Evolutionary conservation across 345 rosid genomes (phyloP).

Genomic region (Acer yangbiense): DNA sequence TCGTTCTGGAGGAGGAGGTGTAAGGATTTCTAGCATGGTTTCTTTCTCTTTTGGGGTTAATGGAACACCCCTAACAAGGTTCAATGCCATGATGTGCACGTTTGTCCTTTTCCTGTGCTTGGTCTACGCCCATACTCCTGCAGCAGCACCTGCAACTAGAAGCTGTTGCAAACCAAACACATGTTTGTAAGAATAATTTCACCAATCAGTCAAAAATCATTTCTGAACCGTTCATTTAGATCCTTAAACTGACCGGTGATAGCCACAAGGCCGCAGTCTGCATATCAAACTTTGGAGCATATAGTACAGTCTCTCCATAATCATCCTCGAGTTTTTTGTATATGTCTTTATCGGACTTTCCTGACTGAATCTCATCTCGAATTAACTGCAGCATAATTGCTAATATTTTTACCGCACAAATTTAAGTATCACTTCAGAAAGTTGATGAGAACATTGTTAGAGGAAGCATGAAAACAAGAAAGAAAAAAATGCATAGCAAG

Average conservation of each 20-base stretch:
- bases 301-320: constrained; percentile 93
- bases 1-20: constrained; percentile 64
- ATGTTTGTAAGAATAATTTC: constrained; percentile 19
- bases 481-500: not conserved
- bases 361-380: constrained; percentile 83
- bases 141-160: constrained; percentile 66
- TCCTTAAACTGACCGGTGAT: constrained; percentile 65
- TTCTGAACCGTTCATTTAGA: not conserved
- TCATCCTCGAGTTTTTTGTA: constrained; percentile 90
- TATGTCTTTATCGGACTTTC: constrained; percentile 90
- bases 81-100: constrained; percentile 83
- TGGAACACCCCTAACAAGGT: constrained; percentile 80
- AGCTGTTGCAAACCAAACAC: constrained; percentile 36
- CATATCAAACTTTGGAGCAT: constrained; percentile 86
- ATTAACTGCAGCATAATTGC: constrained; percentile 59
- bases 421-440: not conserved
- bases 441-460: not conserved
- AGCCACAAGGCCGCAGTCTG: constrained; percentile 95
- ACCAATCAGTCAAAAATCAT: not conserved
- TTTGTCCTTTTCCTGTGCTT: constrained; percentile 73
- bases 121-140: constrained; percentile 67
- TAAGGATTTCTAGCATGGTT: constrained; percentile 84
- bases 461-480: not conserved
- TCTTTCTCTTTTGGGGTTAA: constrained; percentile 84
- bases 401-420: not conserved